Conservation (phyloP, 1,284 basidiomycete genomes). For the Trichosporon sp. region DNA sequence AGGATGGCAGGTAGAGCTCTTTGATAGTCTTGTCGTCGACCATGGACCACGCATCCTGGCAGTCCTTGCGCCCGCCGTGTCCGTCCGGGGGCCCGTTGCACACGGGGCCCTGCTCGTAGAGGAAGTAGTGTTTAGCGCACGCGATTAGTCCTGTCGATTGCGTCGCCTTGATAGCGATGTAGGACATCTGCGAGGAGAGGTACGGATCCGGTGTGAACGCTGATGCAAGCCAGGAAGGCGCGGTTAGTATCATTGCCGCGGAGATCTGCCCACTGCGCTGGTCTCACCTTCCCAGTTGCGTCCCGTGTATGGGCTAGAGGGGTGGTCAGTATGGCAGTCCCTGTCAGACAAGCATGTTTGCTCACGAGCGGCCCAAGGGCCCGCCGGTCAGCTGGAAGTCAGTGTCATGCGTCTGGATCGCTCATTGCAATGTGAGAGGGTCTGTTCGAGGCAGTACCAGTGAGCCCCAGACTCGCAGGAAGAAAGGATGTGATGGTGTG, state of each 20-base stretch:
- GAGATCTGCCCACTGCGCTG: background rate
- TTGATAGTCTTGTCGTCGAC: constrained; percentile 47
- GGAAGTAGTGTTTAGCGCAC: constrained; percentile 47
- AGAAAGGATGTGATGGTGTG: background rate
- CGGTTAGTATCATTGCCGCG: background rate
- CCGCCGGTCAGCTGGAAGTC: constrained; percentile 45
- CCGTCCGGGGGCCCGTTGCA: constrained; percentile 30
- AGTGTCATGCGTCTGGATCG: background rate
- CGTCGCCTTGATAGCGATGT: constrained; percentile 42
- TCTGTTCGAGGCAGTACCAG: background rate
- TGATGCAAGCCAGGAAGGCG: constrained; percentile 1
- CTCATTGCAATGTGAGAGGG: background rate
- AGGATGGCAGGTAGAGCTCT: constrained; percentile 49
- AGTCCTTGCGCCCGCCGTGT: constrained; percentile 29
- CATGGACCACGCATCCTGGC: constrained; percentile 28
- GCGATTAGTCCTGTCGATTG: constrained; percentile 46
- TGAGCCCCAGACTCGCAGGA: background rate
- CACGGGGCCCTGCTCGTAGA: constrained; percentile 47
- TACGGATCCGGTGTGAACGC: constrained; percentile 49
- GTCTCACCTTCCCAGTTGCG: constrained; percentile 48
- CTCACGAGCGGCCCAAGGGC: constrained; percentile 45
- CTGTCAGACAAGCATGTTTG: background rate
- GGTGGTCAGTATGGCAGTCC: background rate
- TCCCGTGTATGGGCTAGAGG: constrained; percentile 39
- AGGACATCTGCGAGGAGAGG: constrained; percentile 43